Conservation (phyloP, 345 rosid genomes). For the Cardamine resedifolia region DNA sequence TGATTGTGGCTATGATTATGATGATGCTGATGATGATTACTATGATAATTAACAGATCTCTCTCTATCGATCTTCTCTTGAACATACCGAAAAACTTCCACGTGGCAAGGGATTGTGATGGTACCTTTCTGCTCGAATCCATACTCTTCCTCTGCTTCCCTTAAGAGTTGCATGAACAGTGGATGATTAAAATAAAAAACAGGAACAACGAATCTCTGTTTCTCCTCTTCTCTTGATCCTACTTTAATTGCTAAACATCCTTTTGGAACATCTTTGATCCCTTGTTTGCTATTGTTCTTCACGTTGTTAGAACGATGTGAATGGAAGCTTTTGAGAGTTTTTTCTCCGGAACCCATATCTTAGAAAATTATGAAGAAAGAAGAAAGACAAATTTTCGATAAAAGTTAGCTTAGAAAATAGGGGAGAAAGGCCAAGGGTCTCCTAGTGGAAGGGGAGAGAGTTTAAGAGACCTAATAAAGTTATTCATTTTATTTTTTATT, state of each 20-base stretch:
- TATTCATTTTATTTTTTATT: conserved; percentile 34
- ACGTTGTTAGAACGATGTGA: conserved; percentile 12
- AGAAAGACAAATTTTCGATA: neutral
- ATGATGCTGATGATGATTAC: conserved; percentile 19
- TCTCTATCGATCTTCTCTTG: conserved; percentile 57
- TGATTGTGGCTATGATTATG: conserved; percentile 30
- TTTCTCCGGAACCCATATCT: conserved; percentile 33
- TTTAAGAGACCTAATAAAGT: conserved; percentile 33
- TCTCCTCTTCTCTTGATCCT: conserved; percentile 47
- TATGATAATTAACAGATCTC: conserved; percentile 46
- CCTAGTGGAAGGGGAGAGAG: conserved; percentile 33
- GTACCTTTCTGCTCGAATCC: conserved; percentile 68
- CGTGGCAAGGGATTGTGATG: conserved; percentile 64
- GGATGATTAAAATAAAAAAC: conserved; percentile 58
- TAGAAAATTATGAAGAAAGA: neutral
- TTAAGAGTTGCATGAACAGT: conserved; percentile 56
- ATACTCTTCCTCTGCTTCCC: conserved; percentile 56
- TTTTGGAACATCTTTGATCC: conserved; percentile 48
- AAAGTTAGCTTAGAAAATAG: conserved; percentile 17
- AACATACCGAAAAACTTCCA: conserved; percentile 51
- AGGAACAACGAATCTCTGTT: conserved; percentile 55
- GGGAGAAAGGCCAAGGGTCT: conserved; percentile 45
- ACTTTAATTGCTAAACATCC: conserved; percentile 65
- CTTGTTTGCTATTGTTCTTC: conserved; percentile 35
- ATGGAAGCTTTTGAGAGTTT: conserved; percentile 21